Conservation (phyloP, 2,329 filamentous ascomycete genomes). For the Colletotrichum costaricense region DNA sequence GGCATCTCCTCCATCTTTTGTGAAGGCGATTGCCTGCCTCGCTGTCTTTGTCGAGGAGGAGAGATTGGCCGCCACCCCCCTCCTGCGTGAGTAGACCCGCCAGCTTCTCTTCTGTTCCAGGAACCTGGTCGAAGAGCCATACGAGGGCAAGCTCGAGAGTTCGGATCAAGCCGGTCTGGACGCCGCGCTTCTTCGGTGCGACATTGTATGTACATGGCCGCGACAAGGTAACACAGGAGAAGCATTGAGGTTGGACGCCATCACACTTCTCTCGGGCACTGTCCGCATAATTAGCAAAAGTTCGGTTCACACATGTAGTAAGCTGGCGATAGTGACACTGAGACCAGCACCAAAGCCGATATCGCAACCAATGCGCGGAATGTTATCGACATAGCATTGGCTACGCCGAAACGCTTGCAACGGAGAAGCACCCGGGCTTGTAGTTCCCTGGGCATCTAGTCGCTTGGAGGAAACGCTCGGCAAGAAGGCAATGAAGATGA, state of each 20-base stretch:
- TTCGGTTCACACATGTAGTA: not conserved
- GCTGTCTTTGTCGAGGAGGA: conserved; percentile 64
- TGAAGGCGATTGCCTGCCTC: conserved; percentile 67
- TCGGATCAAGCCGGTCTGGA: conserved; percentile 84
- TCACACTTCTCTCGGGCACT: conserved; percentile 78
- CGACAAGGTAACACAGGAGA: conserved; percentile 72
- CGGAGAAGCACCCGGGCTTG: not conserved
- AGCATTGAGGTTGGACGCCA: conserved; percentile 73
- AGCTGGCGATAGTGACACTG: not conserved
- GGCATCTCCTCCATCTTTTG: conserved; percentile 71
- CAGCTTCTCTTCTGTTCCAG: conserved; percentile 69
- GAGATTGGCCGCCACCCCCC: conserved; percentile 51
- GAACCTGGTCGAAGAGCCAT: conserved; percentile 72
- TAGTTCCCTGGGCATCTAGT: not conserved
- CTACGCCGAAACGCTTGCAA: not conserved
- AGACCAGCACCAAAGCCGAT: not conserved
- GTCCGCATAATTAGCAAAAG: not conserved
- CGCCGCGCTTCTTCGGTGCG: conserved; percentile 79
- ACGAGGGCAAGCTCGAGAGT: conserved; percentile 77
- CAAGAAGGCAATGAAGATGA: not conserved
- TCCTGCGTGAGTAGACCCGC: conserved; percentile 63
- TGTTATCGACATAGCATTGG: not conserved
- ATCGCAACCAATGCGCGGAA: not conserved
- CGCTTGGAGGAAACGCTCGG: not conserved
- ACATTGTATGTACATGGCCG: conserved; percentile 78